These are phyloP conservation scores for Rhexocercosporidium sp. DNA, from an alignment of 2,329 filamentous ascomycete species.

Conservation along the genomic window DNA sequence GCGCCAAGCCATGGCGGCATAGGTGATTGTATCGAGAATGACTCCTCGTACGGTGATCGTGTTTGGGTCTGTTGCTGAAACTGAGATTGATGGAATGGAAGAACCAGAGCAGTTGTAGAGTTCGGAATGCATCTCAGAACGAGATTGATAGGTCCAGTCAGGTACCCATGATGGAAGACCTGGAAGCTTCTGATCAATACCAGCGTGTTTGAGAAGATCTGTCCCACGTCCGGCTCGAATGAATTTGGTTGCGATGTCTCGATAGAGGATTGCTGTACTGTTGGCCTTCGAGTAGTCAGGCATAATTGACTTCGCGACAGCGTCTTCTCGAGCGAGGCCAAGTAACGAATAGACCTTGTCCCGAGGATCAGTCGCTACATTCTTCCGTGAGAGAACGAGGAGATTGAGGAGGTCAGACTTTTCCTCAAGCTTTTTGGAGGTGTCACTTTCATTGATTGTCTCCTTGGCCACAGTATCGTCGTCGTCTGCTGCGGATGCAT, in stretches of 20 bases:
- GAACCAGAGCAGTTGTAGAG: not conserved
- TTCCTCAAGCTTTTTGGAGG: not conserved
- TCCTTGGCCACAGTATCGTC: not conserved
- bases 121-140: not conserved
- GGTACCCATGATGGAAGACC: not conserved
- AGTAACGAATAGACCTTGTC: conserved; percentile 15
- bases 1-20: not conserved
- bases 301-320: not conserved
- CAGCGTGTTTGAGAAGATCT: conserved; percentile 7
- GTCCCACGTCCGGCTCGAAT: not conserved
- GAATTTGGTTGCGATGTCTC: conserved; percentile 6
- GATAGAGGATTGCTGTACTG: not conserved
- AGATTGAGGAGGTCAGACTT: not conserved
- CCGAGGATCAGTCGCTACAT: conserved; percentile 10
- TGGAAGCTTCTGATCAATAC: not conserved
- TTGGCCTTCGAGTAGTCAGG: conserved; percentile 9
- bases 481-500: not conserved
- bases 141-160: not conserved
- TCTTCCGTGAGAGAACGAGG: not conserved
- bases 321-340: not conserved
- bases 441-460: not conserved
- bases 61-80: not conserved
- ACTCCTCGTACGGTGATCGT: not conserved
- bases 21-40: not conserved
- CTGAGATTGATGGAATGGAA: not conserved